Evolutionary conservation across 495 filamentous ascomycete species (phyloP), one percentile per base, ranked within the genome.

Genomic region (Xylaria scruposa): DNA sequence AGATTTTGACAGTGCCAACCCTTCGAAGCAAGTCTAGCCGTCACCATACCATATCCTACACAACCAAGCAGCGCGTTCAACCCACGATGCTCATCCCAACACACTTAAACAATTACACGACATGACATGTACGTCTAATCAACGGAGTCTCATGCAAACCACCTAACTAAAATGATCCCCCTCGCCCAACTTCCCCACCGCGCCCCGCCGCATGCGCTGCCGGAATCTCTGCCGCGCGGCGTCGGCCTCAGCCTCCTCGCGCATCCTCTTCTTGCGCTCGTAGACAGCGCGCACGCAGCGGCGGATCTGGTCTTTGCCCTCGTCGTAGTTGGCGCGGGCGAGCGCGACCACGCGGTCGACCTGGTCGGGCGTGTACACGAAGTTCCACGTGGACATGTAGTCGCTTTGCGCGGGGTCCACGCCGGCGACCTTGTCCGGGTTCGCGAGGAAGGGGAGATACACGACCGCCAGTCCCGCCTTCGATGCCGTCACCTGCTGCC

Each of bases 331-430:
- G 3, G 93, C 93, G 70, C 89, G 87, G 1, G 96, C 95, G 9
- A 99, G 87, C 26, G 88, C 87, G 10, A 97, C 90, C 0, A 95
- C 91, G 29, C 88, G 86, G 66, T 97, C 95, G 59, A 98, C 86
- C 76, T 98, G 90, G 68, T 93, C 88, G 0, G 94, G 92, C 44
- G 92, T 94, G 81, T 97, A 98, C 54, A 97, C 90, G 78, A 98
- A 98, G 79, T 98, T 99, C 96, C 96, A 98, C 1, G 96, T 99
- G 74, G 90, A 93, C 81, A 98, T 88, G 83, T 94, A 99, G 62
- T 94, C 92, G 70, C 88, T 90, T 15, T 85, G 88, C 44, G 91
- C 88, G 0, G 96, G 95, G 78, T 97, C 90, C 33, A 98, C 91
- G 63, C 89, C 91, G 7, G 86, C 86, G 1, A 95, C 92, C 24